A percentile compares a stretch with the other conserved stretches of the same genome.
Conservation (phyloP, 2,329 filamentous ascomycete genomes). For the Fusarium aywerte region DNA sequence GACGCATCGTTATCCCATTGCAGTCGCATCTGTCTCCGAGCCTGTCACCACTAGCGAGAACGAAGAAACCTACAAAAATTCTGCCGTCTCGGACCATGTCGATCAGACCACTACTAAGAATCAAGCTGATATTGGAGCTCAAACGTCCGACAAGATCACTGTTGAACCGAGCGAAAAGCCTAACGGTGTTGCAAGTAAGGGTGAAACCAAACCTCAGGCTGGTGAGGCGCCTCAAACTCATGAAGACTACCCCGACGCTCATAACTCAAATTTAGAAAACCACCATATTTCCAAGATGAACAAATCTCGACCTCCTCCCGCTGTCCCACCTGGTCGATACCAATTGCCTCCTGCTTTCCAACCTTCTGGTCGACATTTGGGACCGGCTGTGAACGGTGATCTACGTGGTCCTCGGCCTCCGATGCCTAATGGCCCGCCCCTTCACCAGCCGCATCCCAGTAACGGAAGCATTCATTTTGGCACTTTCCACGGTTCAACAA, state of each 20-base stretch:
- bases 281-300: conserved; percentile 27
- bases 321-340: conserved; percentile 52
- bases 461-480: conserved; percentile 68
- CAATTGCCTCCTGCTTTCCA: conserved; percentile 59
- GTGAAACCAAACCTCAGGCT: conserved; percentile 29
- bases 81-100: conserved; percentile 29
- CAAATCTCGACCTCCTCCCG: conserved; percentile 47
- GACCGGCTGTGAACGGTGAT: conserved; percentile 50
- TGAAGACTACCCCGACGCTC: conserved; percentile 13
- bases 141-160: conserved; percentile 13
- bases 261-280: conserved; percentile 25
- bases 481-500: conserved; percentile 64
- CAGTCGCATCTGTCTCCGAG: conserved; percentile 35
- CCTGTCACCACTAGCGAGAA: conserved; percentile 24
- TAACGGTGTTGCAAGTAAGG: conserved; percentile 30
- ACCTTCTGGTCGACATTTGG: conserved; percentile 49
- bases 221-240: conserved; percentile 23
- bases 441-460: conserved; percentile 65
- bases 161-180: conserved; percentile 22
- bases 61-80: conserved; percentile 27
- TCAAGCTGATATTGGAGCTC: conserved; percentile 20
- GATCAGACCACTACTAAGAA: conserved; percentile 42
- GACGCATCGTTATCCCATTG: conserved; percentile 13
- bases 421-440: conserved; percentile 50
- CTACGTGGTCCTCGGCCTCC: conserved; percentile 48